phyloP scores from a whole-genome alignment of 225 moss, liverwort and hornwort genomes.

The Sphagnum contortum region DNA sequence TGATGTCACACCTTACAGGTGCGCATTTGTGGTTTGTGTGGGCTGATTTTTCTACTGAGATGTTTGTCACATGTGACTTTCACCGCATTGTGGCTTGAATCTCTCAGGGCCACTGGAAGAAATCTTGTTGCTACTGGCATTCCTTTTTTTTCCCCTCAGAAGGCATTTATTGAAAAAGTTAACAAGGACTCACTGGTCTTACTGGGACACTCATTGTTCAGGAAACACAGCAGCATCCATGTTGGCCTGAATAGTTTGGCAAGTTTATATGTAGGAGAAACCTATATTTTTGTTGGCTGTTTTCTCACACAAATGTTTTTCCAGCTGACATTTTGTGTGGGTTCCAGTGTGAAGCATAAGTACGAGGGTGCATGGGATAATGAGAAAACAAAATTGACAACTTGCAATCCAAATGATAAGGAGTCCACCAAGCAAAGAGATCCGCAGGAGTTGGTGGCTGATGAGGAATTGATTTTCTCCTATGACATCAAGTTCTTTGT shows the following conservation, averaged over 20 bases:
- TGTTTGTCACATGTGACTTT: no score
- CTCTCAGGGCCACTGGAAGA: no score
- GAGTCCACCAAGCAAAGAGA: constrained; percentile 20
- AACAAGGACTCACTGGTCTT: no score
- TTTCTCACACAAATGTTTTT: neutral
- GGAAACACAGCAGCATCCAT: no score
- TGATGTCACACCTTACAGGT: constrained; percentile 75
- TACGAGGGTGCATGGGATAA: constrained; percentile 45
- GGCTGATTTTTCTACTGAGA: neutral
- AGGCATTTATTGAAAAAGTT: no score
- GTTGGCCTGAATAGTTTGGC: no score
- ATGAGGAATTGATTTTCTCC: constrained; percentile 46
- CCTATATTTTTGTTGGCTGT: neutral
- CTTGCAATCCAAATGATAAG: constrained; percentile 60
- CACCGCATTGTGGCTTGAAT: no score
- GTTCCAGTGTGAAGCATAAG: constrained; percentile 54
- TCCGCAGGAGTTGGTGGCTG: constrained; percentile 52
- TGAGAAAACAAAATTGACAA: constrained; percentile 29
- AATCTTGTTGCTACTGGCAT: neutral
- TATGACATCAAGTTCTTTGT: constrained; percentile 71
- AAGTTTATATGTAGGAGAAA: no score
- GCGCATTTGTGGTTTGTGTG: neutral
- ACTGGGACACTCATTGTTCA: no score
- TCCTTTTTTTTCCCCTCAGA: neutral
- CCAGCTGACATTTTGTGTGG: no score